Evolutionary conservation across 768 basidiomycete genomes (phyloP).

Genomic region (Kwoniella bestiolae): DNA sequence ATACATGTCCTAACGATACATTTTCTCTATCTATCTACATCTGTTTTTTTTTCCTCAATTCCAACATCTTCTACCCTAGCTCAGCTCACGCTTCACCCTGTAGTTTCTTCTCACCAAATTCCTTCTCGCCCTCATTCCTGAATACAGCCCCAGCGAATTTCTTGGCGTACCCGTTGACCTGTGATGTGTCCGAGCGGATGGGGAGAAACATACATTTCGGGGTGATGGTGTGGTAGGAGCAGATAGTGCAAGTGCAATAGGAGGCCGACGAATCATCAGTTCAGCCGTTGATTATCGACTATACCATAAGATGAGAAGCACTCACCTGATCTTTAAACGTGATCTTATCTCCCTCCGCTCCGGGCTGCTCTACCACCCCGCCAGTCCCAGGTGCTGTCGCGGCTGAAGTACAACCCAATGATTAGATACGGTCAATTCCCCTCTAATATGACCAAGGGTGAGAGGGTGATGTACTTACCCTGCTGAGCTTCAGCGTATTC

Average conservation of each 20-base stretch:
- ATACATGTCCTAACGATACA: not conserved
- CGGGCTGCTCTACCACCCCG: constrained; percentile 21
- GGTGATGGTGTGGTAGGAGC: too few species aligned
- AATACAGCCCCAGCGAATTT: constrained; percentile 48
- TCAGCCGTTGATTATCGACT: not conserved
- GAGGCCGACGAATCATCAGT: not conserved
- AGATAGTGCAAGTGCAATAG: too few species aligned
- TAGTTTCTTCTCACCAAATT: constrained; percentile 44
- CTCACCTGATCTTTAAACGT: constrained; percentile 52
- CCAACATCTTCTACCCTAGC: not conserved
- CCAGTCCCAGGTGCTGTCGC: constrained; percentile 48
- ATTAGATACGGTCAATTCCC: too few species aligned
- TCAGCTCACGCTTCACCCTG: constrained; percentile 27
- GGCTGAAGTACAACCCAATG: constrained; percentile 28
- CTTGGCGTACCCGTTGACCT: constrained; percentile 53
- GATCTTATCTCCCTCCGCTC: constrained; percentile 28
- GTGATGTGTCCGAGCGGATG: not conserved
- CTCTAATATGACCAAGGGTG: too few species aligned
- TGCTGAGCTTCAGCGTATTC: constrained; percentile 44
- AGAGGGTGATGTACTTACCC: constrained; percentile 43
- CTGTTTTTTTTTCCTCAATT: too few species aligned
- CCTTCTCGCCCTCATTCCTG: constrained; percentile 42
- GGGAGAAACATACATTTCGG: too few species aligned
- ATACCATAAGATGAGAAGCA: not conserved
- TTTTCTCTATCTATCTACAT: too few species aligned